A percentile compares a stretch with the other conserved stretches of the same genome.
These are phyloP conservation scores for Symmetrospora coprosmae DNA, from an alignment of 768 basidiomycete genomes.

Conservation along the genomic window DNA sequence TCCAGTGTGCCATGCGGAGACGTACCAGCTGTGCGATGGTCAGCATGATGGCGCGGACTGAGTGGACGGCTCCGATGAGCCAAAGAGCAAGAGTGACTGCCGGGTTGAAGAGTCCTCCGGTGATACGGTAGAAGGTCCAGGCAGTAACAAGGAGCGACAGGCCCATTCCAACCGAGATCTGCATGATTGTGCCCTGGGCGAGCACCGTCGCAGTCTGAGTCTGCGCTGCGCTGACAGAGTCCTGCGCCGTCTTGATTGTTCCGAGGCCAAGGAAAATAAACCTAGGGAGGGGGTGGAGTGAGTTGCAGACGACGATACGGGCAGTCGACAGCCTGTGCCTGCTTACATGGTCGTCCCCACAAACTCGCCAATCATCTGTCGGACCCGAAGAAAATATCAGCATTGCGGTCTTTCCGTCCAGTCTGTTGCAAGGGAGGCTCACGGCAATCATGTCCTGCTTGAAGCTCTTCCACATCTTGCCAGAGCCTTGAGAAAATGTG, in stretches of 20 bases:
- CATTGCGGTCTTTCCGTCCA: too few species aligned
- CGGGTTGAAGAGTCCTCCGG: slow-evolving; percentile 24
- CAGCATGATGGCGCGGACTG: slow-evolving; percentile 24
- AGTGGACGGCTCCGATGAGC: slow-evolving; percentile 26
- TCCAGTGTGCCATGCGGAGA: too few species aligned
- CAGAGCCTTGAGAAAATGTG: too few species aligned
- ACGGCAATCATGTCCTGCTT: slow-evolving; percentile 22
- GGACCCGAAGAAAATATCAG: too few species aligned
- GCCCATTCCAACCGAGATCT: slow-evolving; percentile 28
- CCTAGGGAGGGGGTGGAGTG: too few species aligned
- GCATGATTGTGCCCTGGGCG: slow-evolving; percentile 25
- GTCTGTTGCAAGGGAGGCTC: too few species aligned
- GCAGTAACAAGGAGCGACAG: slow-evolving; percentile 27
- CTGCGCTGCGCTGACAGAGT: slow-evolving; percentile 22
- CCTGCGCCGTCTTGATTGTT: slow-evolving; percentile 5
- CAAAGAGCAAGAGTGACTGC: slow-evolving; percentile 25
- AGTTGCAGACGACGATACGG: too few species aligned
- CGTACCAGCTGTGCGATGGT: slow-evolving; percentile 23
- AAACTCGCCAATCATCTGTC: slow-evolving; percentile 15
- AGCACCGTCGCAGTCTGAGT: not conserved
- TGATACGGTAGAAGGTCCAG: slow-evolving; percentile 26
- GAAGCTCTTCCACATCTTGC: too few species aligned
- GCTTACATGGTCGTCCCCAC: slow-evolving; percentile 12
- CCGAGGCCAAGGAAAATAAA: too few species aligned
- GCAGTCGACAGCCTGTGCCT: too few species aligned